Percentiles rank a stretch among this genome's conserved stretches.
phyloP scores from a whole-genome alignment of 306 rosid genomes.

The Malus asiatica region DNA sequence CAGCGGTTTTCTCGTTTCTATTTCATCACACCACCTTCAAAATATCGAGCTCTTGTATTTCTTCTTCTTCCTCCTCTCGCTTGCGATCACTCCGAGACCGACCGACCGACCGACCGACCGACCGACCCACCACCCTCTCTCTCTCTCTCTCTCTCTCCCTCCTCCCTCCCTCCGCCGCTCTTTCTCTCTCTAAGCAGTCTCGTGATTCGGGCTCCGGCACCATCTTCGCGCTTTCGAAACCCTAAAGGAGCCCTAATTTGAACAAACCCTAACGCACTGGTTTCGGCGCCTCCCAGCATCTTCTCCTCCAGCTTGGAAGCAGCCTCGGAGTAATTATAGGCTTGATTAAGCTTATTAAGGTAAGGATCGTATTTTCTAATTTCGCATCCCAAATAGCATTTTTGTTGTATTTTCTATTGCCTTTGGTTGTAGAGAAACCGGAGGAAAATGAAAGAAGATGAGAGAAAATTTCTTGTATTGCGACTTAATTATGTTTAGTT shows the following conservation, averaged over 20 bases:
- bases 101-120: not conserved
- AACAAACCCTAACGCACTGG: conserved; percentile 35
- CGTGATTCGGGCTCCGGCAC: conserved; percentile 19
- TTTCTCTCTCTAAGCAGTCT: not conserved
- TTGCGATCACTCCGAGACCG: not conserved
- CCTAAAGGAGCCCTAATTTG: not conserved
- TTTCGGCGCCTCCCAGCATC: not conserved
- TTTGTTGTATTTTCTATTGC: not conserved
- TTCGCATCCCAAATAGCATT: not conserved
- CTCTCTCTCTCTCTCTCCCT: not conserved
- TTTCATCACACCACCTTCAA: conserved; percentile 17
- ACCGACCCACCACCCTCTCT: not conserved
- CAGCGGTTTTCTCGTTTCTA: not conserved
- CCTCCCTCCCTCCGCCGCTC: not conserved
- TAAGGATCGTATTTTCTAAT: conserved; percentile 9
- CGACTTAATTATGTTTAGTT: not conserved
- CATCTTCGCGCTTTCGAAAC: not conserved
- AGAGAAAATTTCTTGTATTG: not conserved
- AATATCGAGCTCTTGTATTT: not conserved
- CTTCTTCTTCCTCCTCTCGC: not conserved
- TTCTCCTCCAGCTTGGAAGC: conserved; percentile 18
- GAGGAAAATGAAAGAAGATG: not conserved
- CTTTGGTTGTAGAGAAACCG: not conserved
- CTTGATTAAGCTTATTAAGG: conserved; percentile 30
- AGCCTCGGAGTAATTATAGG: conserved; percentile 20